Evolutionary conservation across 2,329 filamentous ascomycete species (phyloP), one percentile per base, ranked within the genome.

Genomic region (Colletotrichum cuscutae): DNA sequence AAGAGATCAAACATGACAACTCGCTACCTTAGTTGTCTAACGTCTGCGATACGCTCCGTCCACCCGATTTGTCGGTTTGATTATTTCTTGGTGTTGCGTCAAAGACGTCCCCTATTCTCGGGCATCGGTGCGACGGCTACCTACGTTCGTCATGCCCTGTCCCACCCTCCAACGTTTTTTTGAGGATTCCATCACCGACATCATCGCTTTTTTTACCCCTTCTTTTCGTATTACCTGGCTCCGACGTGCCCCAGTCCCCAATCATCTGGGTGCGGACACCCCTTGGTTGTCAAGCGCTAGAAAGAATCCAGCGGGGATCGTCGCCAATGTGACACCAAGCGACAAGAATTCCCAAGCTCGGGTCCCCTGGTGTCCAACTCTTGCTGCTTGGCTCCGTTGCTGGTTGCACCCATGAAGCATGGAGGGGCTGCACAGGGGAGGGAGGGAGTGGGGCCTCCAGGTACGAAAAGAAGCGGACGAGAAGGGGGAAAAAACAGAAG

Each of bases 181-280:
- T n/a, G 37, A 53, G 37, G 58, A 54, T 68, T 68, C 68, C 69
- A 70, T 74, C 58, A 46, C 71, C 65, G 61, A 71, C 71, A 71
- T 74, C 71, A 74, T 74, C 52, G 63, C 68, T 56, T 56, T 71
- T 46, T 49, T n/a, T 53, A 53, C 63, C 72, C 60, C 54, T 49
- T 67, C 62, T 46, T 53, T 74, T 74, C 73, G 73, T 74, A 74
- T 74, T 73, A 60, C 72, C 72, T 65, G 65, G 70, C 19, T 19
- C 60, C 37, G 37, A 42, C 37, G 37, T 42, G 37, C 37, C 66
- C 49, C 59, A 42, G 58, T 64, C 61, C 57, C 71, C 71, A 53
- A 67, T 56, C 32, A 54, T 46, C 61, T 70, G 60, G 60, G 56
- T 65, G 60, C 71, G 53, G 67, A 61, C 65, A 73, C 71, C 42